These are phyloP conservation scores for Telopea speciosissima DNA, from an alignment of 177 flowering plant species.

Conservation along the genomic window DNA sequence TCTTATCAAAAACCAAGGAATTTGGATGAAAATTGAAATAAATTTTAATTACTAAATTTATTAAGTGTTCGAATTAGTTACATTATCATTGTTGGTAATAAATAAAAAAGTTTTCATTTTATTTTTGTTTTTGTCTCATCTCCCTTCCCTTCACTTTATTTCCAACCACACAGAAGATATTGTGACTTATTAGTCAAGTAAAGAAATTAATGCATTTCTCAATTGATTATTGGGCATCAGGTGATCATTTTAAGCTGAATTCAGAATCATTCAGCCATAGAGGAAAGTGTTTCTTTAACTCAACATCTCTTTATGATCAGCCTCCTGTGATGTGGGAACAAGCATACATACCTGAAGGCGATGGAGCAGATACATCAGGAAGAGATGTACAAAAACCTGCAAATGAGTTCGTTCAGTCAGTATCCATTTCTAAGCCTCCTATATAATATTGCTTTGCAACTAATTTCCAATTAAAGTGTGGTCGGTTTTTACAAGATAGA, in stretches of 20 bases:
- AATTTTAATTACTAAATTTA: no score
- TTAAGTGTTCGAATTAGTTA: no score
- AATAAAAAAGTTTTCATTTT: no score
- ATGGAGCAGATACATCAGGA: conserved; percentile 95
- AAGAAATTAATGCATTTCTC: neutral
- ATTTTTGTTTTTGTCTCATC: no score
- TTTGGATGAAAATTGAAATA: no score
- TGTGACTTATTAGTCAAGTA: neutral
- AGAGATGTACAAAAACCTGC: conserved; percentile 98
- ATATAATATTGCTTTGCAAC: neutral
- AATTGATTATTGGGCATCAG: neutral
- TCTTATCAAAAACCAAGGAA: no score
- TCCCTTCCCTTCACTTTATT: no score
- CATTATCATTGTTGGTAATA: no score
- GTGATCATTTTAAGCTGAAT: neutral
- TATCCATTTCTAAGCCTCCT: neutral
- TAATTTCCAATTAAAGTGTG: neutral
- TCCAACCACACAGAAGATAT: no score
- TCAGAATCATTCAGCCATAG: neutral
- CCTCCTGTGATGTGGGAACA: neutral
- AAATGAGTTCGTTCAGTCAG: conserved; percentile 5
- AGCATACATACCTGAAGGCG: conserved; percentile 75
- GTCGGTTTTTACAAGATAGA: conserved; percentile 57
- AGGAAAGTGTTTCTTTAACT: neutral
- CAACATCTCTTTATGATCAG: neutral